Base-by-base conservation (phyloP, 306 rosid genomes). In the Prinsepia uniflora region DNA sequence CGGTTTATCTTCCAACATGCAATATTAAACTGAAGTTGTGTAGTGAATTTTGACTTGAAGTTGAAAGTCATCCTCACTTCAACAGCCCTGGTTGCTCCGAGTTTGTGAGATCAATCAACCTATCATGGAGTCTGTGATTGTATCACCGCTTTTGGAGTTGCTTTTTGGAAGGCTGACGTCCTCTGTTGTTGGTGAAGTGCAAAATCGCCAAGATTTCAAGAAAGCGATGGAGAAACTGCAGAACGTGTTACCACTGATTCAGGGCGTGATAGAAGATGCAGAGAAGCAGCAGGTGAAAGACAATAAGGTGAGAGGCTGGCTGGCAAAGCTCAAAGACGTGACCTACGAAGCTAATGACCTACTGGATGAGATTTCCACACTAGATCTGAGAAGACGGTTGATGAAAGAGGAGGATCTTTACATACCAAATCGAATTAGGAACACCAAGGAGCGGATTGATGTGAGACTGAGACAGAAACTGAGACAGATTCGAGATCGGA, bases 241-340 rank as follows among this genome's bases (percentile, higher is more conserved):
- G 20, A 67, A 47, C n/a, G 8, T 68, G 14, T 24, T 78, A 24
- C 49, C 43, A 42, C 14, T 58, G 39, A 46, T 77, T 55, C 72
- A 71, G 12, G 72, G 72, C 0, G 68, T 71, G 59, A 75, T 77
- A 15, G 72, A 56, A 56, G 72, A 71, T n/a, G 81, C 81, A 30
- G 81, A 77, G 22, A 67, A 15, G 30, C 67, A 40, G 63, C 67
- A 77, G 45, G 44, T 43, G 10, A 71, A 36, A 46, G 49, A 77
- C 8, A 56, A 48, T 5, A 40, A 59, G 18, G 34, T 56, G 41
- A 64, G 69, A 17, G 5, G 17, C 2, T 71, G 72, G 81, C 52
- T 77, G 22, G 39, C 5, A 6, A 65, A 77, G 63, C 81, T 56
- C n/a, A 77, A 48, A 58, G 63, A 22, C 14, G 22, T 39, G 0